Base-by-base conservation (phyloP, 352 stramenopile species). In the Globisporangium rhizosaccharum region DNA sequence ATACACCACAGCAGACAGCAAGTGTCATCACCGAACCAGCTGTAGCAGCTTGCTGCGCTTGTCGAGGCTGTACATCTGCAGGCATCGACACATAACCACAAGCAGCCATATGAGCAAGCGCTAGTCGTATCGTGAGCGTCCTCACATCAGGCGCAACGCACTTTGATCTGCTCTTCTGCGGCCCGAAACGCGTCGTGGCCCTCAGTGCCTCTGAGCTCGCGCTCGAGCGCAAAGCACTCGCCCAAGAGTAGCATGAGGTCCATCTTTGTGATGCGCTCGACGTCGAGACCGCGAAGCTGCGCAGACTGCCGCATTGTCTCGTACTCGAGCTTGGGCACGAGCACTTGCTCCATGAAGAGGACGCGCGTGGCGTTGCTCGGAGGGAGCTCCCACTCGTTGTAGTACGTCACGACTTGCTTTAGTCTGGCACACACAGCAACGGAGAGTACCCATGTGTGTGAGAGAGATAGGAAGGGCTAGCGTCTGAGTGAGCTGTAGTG, bases 161-260 rank as follows among this genome's bases (percentile, higher is more conserved):
- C 77, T 37, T 73, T 66, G 56, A 90, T 79, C 2, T 62, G 20
- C 23, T 66, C 64, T 25, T 92, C 82, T 0, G 61, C 56, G 18
- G 69, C 52, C 46, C 76, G 85, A 33, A 92, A 75, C 14, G 56
- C 59, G 28, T 68, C 36, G 44, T 88, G 79, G 0, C 75, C 76
- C 4, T 49, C 47, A 30, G 80, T 68, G 0, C 78, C 79, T 48
- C 69, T 73, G 0, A 85, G 4, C 46, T 90, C 75, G 10, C 73
- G 52, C 59, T 98, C 90, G 12, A 97, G 62, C 41, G 81, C 67
- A 55, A 97, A 92, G 59, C 90, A 95, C 37, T 93, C 76, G 50
- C 85, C 76, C 3, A 98, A 60, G 0, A 83, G 53, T 6, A 90
- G 61, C 1, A 94, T 71, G 57, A 98, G 71, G 51, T 97, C 75